Conservation (phyloP, 768 basidiomycete species). For the Suillus subalutaceus region DNA sequence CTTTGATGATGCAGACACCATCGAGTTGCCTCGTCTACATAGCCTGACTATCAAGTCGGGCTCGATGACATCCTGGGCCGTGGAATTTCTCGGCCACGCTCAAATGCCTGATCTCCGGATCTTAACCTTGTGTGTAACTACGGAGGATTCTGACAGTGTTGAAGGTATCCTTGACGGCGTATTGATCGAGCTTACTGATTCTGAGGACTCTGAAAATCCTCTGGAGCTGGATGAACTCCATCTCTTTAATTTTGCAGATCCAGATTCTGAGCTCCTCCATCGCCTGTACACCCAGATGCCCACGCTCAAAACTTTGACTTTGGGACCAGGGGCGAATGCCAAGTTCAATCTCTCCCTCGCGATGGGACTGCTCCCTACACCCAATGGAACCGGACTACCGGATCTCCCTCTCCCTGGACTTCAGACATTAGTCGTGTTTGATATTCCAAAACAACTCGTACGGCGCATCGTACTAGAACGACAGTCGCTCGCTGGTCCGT, state of each 20-base stretch:
- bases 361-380: neutral
- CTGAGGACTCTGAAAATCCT: neutral
- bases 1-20: neutral
- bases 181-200: neutral
- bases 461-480: neutral
- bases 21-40: neutral
- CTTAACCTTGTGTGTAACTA: neutral
- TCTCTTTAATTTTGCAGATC: neutral
- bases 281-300: neutral
- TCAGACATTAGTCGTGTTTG: neutral
- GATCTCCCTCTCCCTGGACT: slow-evolving; percentile 2
- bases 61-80: neutral
- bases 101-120: neutral
- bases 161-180: neutral
- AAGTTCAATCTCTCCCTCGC: neutral
- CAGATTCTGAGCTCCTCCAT: neutral
- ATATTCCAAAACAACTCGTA: neutral
- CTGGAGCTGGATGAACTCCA: slow-evolving; percentile 2
- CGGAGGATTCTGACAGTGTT: accelerated
- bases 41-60: neutral
- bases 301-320: neutral
- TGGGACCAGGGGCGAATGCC: neutral
- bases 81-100: neutral
- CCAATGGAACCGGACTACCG: neutral
- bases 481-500: neutral